Evolutionary conservation across 345 rosid genomes (phyloP).

Genomic region (Linum lewisii): DNA sequence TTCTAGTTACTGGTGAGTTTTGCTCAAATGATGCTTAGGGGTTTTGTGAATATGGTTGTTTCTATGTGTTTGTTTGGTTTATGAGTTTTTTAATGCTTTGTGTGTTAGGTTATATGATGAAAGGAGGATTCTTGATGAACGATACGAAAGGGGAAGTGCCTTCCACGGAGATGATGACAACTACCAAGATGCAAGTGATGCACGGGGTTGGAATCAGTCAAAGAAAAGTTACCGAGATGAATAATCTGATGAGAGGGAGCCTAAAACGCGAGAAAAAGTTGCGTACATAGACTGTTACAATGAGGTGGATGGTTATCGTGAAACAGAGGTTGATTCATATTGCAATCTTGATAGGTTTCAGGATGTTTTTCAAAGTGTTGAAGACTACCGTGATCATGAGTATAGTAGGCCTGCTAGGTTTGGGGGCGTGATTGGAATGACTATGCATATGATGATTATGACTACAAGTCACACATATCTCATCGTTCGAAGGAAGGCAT

Average conservation of each 20-base stretch:
- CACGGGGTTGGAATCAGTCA: slow-evolving; percentile 60
- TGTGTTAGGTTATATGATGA: slow-evolving; percentile 43
- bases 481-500: slow-evolving; percentile 54
- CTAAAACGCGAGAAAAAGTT: slow-evolving; percentile 51
- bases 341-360: slow-evolving; percentile 36
- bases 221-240: slow-evolving; percentile 71
- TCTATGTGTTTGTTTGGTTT: neutral
- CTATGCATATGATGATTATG: slow-evolving; percentile 47
- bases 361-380: slow-evolving; percentile 40
- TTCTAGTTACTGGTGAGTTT: slow-evolving; percentile 75
- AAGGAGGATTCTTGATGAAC: slow-evolving; percentile 65
- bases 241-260: slow-evolving; percentile 49
- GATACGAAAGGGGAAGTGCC: slow-evolving; percentile 56
- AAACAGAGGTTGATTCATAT: slow-evolving; percentile 33
- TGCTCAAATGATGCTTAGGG: neutral
- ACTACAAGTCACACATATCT: slow-evolving; percentile 38
- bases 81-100: slow-evolving; percentile 7
- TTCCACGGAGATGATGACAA: slow-evolving; percentile 42
- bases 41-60: slow-evolving; percentile 5
- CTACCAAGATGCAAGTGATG: slow-evolving; percentile 41
- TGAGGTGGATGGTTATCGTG: slow-evolving; percentile 39
- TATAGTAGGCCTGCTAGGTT: slow-evolving; percentile 49
- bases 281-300: slow-evolving; percentile 39
- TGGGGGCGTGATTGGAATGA: slow-evolving; percentile 61
- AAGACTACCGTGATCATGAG: slow-evolving; percentile 57